phyloP scores from a whole-genome alignment of 208 protist genomes.

The Herpetomonas muscarum region DNA sequence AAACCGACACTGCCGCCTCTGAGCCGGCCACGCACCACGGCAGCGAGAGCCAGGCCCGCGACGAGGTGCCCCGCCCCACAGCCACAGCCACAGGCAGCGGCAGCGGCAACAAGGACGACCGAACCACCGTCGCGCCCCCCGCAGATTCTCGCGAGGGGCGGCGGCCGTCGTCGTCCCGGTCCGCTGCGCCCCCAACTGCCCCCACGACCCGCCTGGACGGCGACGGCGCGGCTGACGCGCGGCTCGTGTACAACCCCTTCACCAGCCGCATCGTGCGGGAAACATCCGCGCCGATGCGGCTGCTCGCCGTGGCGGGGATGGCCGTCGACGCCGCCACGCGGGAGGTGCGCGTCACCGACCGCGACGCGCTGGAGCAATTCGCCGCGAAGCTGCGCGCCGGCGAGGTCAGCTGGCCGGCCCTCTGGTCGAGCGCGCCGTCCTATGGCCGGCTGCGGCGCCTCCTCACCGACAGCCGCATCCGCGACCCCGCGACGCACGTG shows the following conservation, averaged over 20 bases:
- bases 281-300: constrained; percentile 33
- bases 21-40: no score
- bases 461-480: constrained; percentile 20
- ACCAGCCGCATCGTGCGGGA: constrained; percentile 64
- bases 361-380: constrained; percentile 32
- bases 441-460: constrained; percentile 40
- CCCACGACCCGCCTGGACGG: not conserved
- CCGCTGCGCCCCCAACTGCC: not conserved
- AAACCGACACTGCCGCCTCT: no score
- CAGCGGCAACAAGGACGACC: no score
- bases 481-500: constrained; percentile 30
- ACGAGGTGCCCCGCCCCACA: no score
- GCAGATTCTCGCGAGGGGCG: not conserved
- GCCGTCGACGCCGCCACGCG: constrained; percentile 32
- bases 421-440: constrained; percentile 45
- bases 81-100: no score
- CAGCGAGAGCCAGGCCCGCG: no score
- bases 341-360: constrained; percentile 42
- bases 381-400: constrained; percentile 32
- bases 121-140: no score
- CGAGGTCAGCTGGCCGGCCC: constrained; percentile 51
- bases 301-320: constrained; percentile 60
- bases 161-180: not conserved
- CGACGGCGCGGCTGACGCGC: not conserved
- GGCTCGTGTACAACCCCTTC: constrained; percentile 81